A percentile compares a stretch with the other conserved stretches of the same genome.
phyloP scores from a whole-genome alignment of 2,329 filamentous ascomycete species.

The Cucurbitaria berberidis region DNA sequence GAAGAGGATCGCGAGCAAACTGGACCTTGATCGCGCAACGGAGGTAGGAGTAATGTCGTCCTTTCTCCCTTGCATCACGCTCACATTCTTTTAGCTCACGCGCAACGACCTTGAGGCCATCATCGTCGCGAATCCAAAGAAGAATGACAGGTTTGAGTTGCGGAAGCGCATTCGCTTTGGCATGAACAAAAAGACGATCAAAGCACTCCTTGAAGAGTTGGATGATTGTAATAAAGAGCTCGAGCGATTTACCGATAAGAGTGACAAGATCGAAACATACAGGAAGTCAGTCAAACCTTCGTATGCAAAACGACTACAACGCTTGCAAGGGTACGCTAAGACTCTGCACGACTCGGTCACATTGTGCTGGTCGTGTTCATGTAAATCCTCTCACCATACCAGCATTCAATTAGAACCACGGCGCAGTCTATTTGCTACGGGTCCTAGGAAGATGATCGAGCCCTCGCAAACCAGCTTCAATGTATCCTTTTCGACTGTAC shows the following conservation, averaged over 20 bases:
- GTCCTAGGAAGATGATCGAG: conserved; percentile 14
- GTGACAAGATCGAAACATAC: conserved; percentile 46
- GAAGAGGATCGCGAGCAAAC: conserved; percentile 44
- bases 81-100: conserved; percentile 33
- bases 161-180: conserved; percentile 44
- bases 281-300: conserved; percentile 44
- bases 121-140: conserved; percentile 41
- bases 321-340: conserved; percentile 43
- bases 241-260: conserved; percentile 47
- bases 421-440: conserved; percentile 30
- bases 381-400: conserved; percentile 39
- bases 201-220: conserved; percentile 43
- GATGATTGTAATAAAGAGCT: conserved; percentile 49
- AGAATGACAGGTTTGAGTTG: conserved; percentile 45
- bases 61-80: conserved; percentile 15
- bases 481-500: conserved; percentile 38
- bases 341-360: conserved; percentile 39
- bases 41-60: conserved; percentile 26
- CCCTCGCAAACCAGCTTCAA: conserved; percentile 39
- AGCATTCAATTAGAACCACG: conserved; percentile 44
- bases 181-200: conserved; percentile 48
- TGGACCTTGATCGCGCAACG: conserved; percentile 44
- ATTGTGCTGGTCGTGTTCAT: conserved; percentile 44
- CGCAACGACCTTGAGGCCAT: conserved; percentile 47
- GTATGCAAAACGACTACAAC: conserved; percentile 41